A percentile compares a stretch with the other conserved stretches of the same genome.
Conservation (phyloP, 306 rosid species). For the Acacia crassicarpa region DNA sequence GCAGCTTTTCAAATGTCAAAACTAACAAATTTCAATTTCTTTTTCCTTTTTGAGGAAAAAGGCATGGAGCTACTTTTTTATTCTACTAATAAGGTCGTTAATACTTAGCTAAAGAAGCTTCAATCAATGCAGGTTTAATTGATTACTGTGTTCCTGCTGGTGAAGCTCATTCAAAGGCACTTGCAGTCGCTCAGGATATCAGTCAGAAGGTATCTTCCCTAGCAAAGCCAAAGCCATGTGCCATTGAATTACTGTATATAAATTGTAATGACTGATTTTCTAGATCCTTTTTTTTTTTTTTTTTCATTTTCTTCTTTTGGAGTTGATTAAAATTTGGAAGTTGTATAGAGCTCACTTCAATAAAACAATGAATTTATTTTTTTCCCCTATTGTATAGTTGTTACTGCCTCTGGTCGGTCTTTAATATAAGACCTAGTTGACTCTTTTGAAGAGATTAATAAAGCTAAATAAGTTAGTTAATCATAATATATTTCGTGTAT, state of each 20-base stretch:
- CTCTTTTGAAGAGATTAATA: too few relatives aligned
- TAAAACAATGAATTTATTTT: neutral
- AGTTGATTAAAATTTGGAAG: constrained; percentile 10
- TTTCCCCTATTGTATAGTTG: neutral
- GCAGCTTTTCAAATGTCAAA: constrained; percentile 8
- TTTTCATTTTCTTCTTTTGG: constrained; percentile 24
- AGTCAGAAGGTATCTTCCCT: constrained; percentile 65
- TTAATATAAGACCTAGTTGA: too few relatives aligned
- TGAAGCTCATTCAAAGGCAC: constrained; percentile 77
- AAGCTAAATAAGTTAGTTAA: too few relatives aligned
- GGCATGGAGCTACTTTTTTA: neutral
- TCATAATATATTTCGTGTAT: too few relatives aligned
- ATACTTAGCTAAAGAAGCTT: constrained; percentile 27
- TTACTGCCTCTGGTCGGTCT: fast-evolving
- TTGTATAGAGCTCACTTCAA: neutral
- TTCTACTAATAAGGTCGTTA: neutral
- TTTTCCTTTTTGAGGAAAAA: neutral
- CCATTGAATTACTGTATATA: neutral
- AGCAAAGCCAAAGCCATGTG: neutral
- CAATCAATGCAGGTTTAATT: constrained; percentile 63
- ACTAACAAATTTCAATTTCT: neutral
- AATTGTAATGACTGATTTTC: neutral
- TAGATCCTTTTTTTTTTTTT: neutral
- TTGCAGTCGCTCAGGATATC: constrained; percentile 72
- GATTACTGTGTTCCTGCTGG: constrained; percentile 83